These are phyloP conservation scores for Acacia confusa DNA, from an alignment of 306 rosid species.

Conservation along the genomic window DNA sequence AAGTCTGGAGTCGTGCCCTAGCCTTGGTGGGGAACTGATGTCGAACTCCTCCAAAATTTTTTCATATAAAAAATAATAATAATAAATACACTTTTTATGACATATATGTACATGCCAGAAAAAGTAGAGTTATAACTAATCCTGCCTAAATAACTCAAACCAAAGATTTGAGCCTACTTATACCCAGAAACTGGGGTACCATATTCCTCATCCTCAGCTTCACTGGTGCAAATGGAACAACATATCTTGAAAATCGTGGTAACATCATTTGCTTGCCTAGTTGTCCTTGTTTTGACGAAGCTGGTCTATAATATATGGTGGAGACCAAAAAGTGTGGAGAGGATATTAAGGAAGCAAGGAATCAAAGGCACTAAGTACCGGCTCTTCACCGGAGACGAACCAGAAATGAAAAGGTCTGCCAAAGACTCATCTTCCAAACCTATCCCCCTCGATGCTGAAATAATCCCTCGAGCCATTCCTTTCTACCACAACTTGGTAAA, in stretches of 20 bases:
- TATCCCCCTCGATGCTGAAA: constrained; percentile 34
- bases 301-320: neutral
- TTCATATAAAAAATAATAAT: too few species aligned
- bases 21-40: too few species aligned
- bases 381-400: constrained; percentile 42
- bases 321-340: constrained; percentile 22
- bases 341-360: constrained; percentile 40
- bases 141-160: neutral
- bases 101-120: neutral
- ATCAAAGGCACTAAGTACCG: constrained; percentile 46
- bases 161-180: neutral
- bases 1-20: too few species aligned
- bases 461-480: constrained; percentile 48
- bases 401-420: constrained; percentile 33
- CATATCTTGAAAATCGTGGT: neutral
- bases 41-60: too few species aligned
- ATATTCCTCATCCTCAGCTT: neutral
- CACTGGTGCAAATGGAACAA: neutral
- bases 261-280: neutral
- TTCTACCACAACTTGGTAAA: constrained; percentile 39
- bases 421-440: constrained; percentile 41
- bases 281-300: neutral
- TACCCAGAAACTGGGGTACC: neutral
- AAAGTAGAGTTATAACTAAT: neutral
- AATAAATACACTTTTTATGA: too few species aligned